phyloP scores from a whole-genome alignment of 345 rosid species.

The Gynandropsis gynandra region DNA sequence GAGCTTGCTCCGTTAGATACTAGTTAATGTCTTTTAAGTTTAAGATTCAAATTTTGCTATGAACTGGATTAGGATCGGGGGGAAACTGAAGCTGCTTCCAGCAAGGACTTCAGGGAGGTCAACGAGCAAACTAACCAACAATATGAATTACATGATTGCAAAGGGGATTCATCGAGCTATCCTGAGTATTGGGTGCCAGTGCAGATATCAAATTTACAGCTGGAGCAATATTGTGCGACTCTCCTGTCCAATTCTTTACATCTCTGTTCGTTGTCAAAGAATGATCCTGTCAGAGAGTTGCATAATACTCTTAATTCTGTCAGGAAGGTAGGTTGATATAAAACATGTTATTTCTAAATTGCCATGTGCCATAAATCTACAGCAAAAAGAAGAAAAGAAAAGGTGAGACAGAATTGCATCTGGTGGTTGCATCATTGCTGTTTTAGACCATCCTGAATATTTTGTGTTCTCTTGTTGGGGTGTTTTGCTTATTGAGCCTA shows the following conservation, averaged over 20 bases:
- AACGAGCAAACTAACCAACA: slow-evolving; percentile 18
- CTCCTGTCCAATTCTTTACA: slow-evolving; percentile 44
- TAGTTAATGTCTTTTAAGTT: slow-evolving; percentile 8
- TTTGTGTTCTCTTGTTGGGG: no score
- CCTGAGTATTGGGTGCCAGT: slow-evolving; percentile 91
- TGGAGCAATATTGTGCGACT: slow-evolving; percentile 82
- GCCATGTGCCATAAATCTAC: slow-evolving; percentile 2
- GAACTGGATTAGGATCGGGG: slow-evolving; percentile 55
- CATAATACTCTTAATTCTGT: slow-evolving; percentile 46
- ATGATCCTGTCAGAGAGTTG: slow-evolving; percentile 52
- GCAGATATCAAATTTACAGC: slow-evolving; percentile 68
- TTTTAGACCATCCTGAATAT: no score
- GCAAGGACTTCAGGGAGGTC: slow-evolving; percentile 27
- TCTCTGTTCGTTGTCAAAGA: slow-evolving; percentile 53
- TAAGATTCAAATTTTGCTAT: slow-evolving; percentile 11
- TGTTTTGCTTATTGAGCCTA: no score
- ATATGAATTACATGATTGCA: slow-evolving; percentile 31
- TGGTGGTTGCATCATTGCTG: no score
- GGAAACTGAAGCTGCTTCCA: slow-evolving; percentile 34
- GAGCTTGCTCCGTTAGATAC: neutral
- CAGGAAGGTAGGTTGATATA: slow-evolving; percentile 51
- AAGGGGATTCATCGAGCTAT: slow-evolving; percentile 43
- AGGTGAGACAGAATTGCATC: neutral
- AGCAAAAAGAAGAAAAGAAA: slow-evolving; percentile 4
- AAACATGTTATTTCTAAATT: slow-evolving; percentile 7